phyloP scores from a whole-genome alignment of 2,329 filamentous ascomycete genomes.

The Clonostachys sp. region DNA sequence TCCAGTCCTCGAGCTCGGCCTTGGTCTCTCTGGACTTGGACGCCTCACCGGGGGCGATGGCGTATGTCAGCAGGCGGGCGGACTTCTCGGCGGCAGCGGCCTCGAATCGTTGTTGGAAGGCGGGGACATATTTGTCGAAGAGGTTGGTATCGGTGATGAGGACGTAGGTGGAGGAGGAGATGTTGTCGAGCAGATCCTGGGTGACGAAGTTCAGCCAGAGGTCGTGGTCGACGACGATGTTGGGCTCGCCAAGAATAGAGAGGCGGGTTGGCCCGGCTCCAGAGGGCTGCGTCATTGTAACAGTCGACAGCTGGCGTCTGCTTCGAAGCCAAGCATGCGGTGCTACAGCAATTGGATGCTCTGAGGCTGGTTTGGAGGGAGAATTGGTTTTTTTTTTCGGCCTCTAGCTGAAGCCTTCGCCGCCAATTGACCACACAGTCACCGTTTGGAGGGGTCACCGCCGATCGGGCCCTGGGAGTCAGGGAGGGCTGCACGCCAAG shows the following conservation, averaged over 20 bases:
- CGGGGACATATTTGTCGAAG: slow-evolving; percentile 71
- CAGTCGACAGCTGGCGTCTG: background rate
- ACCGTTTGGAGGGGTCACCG: no score
- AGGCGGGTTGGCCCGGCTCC: slow-evolving; percentile 51
- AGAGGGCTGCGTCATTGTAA: slow-evolving; percentile 16
- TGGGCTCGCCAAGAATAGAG: slow-evolving; percentile 80
- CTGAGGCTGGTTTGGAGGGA: no score
- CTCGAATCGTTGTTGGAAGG: slow-evolving; percentile 52
- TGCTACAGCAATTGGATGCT: no score
- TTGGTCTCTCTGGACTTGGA: slow-evolving; percentile 94
- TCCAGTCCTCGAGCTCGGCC: slow-evolving; percentile 95
- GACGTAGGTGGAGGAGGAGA: slow-evolving; percentile 86
- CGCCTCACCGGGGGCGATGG: slow-evolving; percentile 85
- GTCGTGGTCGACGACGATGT: slow-evolving; percentile 87
- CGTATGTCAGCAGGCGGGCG: slow-evolving; percentile 76
- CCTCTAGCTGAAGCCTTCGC: no score
- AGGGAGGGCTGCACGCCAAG: no score
- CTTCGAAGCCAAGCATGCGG: no score
- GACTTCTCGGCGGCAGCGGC: slow-evolving; percentile 13
- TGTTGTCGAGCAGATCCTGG: slow-evolving; percentile 71
- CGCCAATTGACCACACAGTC: no score
- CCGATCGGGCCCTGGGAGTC: no score
- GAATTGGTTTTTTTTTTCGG: no score
- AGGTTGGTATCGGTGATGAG: slow-evolving; percentile 97
- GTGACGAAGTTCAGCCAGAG: slow-evolving; percentile 82